phyloP scores from a whole-genome alignment of 2,329 filamentous ascomycete genomes.

The Reticulascus tulasneorum region DNA sequence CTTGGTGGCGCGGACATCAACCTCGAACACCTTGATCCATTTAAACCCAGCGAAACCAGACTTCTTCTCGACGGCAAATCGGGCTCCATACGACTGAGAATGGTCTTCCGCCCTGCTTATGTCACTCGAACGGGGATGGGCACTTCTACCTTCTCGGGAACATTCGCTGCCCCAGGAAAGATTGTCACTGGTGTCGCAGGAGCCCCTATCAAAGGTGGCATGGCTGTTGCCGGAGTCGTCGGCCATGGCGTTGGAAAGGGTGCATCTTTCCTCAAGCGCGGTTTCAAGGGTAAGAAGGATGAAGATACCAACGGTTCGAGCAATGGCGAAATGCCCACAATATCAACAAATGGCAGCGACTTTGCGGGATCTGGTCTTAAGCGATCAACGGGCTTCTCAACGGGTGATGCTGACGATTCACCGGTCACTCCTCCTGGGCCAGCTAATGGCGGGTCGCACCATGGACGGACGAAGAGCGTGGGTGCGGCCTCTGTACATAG shows the following conservation, averaged over 20 bases:
- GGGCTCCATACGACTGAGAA: conserved; percentile 73
- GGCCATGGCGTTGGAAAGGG: conserved; percentile 82
- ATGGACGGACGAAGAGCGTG: conserved; percentile 53
- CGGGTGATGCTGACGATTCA: conserved; percentile 15
- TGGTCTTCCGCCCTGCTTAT: conserved; percentile 92
- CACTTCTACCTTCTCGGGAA: conserved; percentile 87
- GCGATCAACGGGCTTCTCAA: conserved; percentile 34
- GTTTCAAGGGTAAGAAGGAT: conserved; percentile 71
- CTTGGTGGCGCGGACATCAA: conserved; percentile 76
- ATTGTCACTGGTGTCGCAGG: conserved; percentile 79
- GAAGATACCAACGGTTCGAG: conserved; percentile 45
- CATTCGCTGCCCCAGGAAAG: conserved; percentile 80
- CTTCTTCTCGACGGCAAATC: conserved; percentile 84
- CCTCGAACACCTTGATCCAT: conserved; percentile 77
- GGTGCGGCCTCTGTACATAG: conserved; percentile 65
- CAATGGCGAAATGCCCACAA: conserved; percentile 29
- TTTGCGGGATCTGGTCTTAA: conserved; percentile 30
- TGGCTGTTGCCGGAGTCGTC: conserved; percentile 66
- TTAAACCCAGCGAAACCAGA: conserved; percentile 70
- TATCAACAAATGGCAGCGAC: conserved; percentile 40
- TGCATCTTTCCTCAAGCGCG: conserved; percentile 84
- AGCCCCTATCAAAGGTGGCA: conserved; percentile 90
- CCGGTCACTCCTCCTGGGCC: conserved; percentile 25
- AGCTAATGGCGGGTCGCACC: conserved; percentile 29
- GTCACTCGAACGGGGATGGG: conserved; percentile 83